Evolutionary conservation across 2,329 filamentous ascomycete species (phyloP).

Genomic region (Thelonectria rubi): DNA sequence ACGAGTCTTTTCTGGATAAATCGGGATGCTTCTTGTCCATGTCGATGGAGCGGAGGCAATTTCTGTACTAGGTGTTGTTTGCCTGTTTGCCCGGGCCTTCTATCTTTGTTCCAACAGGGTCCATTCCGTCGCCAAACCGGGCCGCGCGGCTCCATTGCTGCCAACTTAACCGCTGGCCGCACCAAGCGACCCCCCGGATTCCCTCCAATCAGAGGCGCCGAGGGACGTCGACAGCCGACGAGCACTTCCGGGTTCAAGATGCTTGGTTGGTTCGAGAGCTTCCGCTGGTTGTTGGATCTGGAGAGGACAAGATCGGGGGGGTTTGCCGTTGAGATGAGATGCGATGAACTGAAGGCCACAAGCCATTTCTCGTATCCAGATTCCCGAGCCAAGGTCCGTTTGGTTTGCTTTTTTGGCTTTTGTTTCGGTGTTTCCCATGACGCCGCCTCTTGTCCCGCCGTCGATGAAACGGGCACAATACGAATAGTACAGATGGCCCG

Average conservation of each 20-base stretch:
- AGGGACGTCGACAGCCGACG: not conserved
- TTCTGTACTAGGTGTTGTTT: not conserved
- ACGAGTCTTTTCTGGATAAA: conserved; percentile 16
- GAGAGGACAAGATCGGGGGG: not conserved
- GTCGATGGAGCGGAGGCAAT: no score
- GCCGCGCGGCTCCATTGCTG: conserved; percentile 33
- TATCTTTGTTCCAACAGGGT: not conserved
- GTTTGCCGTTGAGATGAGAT: conserved; percentile 14
- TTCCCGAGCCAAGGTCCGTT: no score
- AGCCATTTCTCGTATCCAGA: not conserved
- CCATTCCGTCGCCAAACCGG: conserved; percentile 12
- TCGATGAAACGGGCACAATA: no score
- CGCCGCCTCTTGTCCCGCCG: no score
- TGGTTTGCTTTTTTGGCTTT: no score
- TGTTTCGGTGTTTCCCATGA: no score
- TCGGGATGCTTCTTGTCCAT: not conserved
- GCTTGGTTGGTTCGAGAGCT: conserved; percentile 19
- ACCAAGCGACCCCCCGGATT: conserved; percentile 31
- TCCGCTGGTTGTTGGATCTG: conserved; percentile 10
- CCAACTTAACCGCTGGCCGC: conserved; percentile 39
- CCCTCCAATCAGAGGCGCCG: no score
- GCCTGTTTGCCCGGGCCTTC: no score
- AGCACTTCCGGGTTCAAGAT: no score
- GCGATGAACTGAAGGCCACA: conserved; percentile 1
- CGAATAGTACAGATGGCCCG: no score